Evolutionary conservation across 2,329 filamentous ascomycete species (phyloP).

Genomic region (Fusarium sp.): DNA sequence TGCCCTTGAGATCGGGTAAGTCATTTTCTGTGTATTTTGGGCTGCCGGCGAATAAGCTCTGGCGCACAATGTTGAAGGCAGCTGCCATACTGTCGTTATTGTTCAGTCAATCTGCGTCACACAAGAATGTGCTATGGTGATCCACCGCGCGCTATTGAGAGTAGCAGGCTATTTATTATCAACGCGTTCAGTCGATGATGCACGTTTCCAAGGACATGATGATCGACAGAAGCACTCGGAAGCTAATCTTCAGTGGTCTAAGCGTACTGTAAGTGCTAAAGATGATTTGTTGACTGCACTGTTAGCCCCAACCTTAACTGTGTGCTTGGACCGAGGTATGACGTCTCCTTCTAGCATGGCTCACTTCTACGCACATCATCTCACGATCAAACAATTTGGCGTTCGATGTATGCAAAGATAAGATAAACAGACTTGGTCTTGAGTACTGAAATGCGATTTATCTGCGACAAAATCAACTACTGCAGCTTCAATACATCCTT

Average conservation of each 20-base stretch:
- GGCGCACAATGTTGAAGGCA: not conserved
- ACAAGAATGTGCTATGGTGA: fast-evolving
- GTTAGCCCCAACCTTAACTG: not conserved
- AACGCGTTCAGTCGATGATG: not conserved
- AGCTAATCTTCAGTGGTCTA: not conserved
- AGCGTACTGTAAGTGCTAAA: not conserved
- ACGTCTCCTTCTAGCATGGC: no score
- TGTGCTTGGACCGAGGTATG: not conserved
- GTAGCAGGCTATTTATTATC: not conserved
- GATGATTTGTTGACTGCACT: not conserved
- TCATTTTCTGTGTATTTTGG: slow-evolving; percentile 60
- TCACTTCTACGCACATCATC: no score
- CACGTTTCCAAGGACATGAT: not conserved
- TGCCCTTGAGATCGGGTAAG: slow-evolving; percentile 60
- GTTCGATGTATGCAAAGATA: fast-evolving
- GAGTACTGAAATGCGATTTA: not conserved
- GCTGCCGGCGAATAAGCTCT: slow-evolving; percentile 28
- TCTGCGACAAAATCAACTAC: not conserved
- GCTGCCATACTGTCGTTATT: not conserved
- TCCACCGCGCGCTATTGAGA: no score
- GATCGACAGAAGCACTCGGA: not conserved
- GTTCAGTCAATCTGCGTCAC: fast-evolving
- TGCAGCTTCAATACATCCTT: not conserved
- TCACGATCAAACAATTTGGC: no score
- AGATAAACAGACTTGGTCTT: fast-evolving